Evolutionary conservation across 192 early-diverging fungal species (phyloP).

Genomic region (Irineochytrium annulatum): DNA sequence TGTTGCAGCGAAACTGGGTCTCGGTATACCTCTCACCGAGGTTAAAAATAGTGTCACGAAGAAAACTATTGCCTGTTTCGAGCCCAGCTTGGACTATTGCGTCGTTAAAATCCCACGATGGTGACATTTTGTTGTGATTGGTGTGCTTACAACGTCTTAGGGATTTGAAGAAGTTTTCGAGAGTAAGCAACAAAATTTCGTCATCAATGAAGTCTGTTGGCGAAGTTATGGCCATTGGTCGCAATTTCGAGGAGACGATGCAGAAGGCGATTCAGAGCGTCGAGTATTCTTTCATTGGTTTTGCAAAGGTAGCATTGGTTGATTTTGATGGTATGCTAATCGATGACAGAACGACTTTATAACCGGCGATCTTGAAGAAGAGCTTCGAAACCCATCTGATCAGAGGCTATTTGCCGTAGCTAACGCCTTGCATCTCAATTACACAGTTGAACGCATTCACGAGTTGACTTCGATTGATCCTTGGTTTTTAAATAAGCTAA

Average conservation of each 20-base stretch:
- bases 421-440: constrained; percentile 89
- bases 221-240: constrained; percentile 96
- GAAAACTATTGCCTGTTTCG: constrained; percentile 94
- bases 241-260: constrained; percentile 96
- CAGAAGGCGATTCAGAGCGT: constrained; percentile 95
- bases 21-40: constrained; percentile 88
- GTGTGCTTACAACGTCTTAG: constrained; percentile 37
- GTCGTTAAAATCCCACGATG: constrained; percentile 60
- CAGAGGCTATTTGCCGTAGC: constrained; percentile 94
- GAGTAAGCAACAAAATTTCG: constrained; percentile 82
- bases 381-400: constrained; percentile 86
- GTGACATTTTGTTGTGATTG: constrained; percentile 11
- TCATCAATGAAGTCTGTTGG: constrained; percentile 97
- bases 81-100: constrained; percentile 90
- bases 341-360: not conserved
- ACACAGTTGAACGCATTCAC: constrained; percentile 88
- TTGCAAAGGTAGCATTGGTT: constrained; percentile 51
- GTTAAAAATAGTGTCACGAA: constrained; percentile 94
- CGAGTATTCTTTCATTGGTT: constrained; percentile 81
- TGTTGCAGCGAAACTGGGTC: constrained; percentile 94
- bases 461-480: constrained; percentile 89
- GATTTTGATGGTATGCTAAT: not conserved
- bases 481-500: constrained; percentile 97
- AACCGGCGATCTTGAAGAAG: constrained; percentile 78
- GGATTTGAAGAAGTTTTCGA: constrained; percentile 96